Evolutionary conservation across 2,329 filamentous ascomycete species (phyloP), one percentile per base, ranked within the genome.

Genomic region (Aspergillus pseudoviridinutans): DNA sequence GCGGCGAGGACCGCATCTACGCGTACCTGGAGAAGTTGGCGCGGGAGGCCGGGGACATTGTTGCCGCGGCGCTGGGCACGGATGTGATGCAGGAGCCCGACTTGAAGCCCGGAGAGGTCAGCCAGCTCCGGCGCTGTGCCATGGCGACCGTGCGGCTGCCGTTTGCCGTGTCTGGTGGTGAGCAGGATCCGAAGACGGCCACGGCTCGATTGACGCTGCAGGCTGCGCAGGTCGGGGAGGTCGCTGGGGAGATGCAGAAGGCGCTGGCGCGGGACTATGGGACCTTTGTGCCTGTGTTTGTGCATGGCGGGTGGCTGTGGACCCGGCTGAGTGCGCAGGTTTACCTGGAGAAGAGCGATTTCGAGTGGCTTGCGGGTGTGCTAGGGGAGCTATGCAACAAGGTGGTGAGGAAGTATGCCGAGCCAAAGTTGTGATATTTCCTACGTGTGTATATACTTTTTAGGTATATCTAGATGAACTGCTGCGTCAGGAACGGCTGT

Each of bases 291-390:
- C 80, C 87, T 1, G 68, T 89, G 2, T 85, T 85, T 57, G 73
- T 81, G 8, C 85, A 92, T 63, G 80, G 75, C 0, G 82, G 81
- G 0, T 79, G 80, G 54, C 83, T 87, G 70, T 96, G 89, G 89
- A 79, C 82, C 0, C 79, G 93, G 51, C 68, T 96, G 50, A 92
- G 89, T 69, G 90, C 84, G 14, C 92, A 96, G 79, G 82, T 94
- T 0, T 97, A 94, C 70, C 75, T 97, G n/a, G 90, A 91, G 27
- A 71, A 87, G 62, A 80, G 80, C 12, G 92, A 97, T 72, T 96
- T 94, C 68, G 84, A 88, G 69, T 90, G 84, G 83, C 81, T 82
- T 3, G 90, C 81, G 0, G 69, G 78, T 52, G 76, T 82, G 8
- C 71, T 94, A 66, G 82, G 83, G 68, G 75, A 78, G 35, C 64